Evolutionary conservation across 2,329 filamentous ascomycete genomes (phyloP), one percentile per base, ranked within the genome.

Genomic region (Alternaria brassicicola): DNA sequence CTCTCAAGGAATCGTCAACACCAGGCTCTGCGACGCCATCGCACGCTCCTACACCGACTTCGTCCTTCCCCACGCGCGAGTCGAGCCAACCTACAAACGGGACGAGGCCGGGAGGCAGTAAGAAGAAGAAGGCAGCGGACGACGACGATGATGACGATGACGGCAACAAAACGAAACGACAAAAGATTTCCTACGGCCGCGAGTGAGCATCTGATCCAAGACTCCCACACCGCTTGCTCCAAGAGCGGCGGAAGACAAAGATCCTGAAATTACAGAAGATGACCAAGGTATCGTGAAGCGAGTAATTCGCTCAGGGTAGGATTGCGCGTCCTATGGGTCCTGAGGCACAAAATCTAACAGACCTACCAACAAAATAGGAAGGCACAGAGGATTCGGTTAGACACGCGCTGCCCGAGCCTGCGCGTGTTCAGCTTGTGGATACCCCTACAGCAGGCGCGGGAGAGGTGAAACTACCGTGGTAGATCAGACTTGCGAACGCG

Each of bases 131-230:
- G 46, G 70, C 74, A 23, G 68, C 65, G 8, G 76, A 78, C 10
- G 79, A 80, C 51, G 81, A 82, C 10, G 79, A 80, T 51, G 81
- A 82, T 28, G 80, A 82, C 6, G 81, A 83, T 30, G 76, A 79
- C 1, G 79, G 82, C 39, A 70, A 70, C 26, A 82, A 82, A 67
- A 71, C 76, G 3, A 83, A 83, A 73, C 73, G 81, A 55, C 76
- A 79, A 26, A 83, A 83, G 72, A 82, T 83, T 49, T 79, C 78
- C n/a, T 83, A 83, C 63, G 78, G 78, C 19, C 69, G 80, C 52
- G 81, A 83, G 49, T 81, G 74, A 78, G 55, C 42, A 36, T 46
- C 17, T 21, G 30, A 33, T 31, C 31, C 28, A 23, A 46, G 26
- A 33, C 51, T 46, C 49, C 42, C 45, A 43, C 42, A 49, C 39